Evolutionary conservation across 129 eudicot genomes (phyloP), one percentile per base, ranked within the genome.

Genomic region (Deinandra increscens): DNA sequence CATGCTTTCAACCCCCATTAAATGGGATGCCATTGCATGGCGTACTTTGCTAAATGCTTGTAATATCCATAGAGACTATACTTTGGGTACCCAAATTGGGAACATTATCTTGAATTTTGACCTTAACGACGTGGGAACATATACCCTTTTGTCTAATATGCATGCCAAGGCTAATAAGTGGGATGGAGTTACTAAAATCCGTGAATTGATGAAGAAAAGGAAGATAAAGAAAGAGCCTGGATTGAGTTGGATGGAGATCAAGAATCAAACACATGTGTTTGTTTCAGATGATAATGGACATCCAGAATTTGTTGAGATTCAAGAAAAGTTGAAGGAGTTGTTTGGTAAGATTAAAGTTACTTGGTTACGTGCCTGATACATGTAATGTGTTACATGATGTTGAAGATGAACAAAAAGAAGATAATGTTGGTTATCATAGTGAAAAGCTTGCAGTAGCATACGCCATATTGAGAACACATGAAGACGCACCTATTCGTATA

Each of bases 361-460:
- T 84, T 69, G 89, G 94, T 33, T 87, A 87, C 36, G 78, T 82
- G 42, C 87, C 86, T 4, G 83, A 81, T 74, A 64, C 77, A 33
- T 73, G 67, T 39, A 78, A 72, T 71, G 89, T 77, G 54, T 26
- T 84, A 43, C 89, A 84, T 79, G 94, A 87, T 77, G 86, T 84
- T 64, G 94, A 84, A 51, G 87, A 84, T 69, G 94, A 87, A 64
- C 89, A 84, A 41, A 81, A 81, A 67, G 89, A 76, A 77, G 84
- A 77, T 65, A 55, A 58, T 56, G 84, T 84, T 39, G 77, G 83
- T 77, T 81, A 69, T 72, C 94, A 87, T 68, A 87, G 94, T 53
- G 89, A 87, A 81, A 87, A 87, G 77, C 76, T 87, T 72, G 89
- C 89, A 6, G 82, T 84, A 48, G 89, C 87, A 14, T 87, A 79